Evolutionary conservation across 768 basidiomycete genomes (phyloP).

Genomic region (Auriculariales sp.): DNA sequence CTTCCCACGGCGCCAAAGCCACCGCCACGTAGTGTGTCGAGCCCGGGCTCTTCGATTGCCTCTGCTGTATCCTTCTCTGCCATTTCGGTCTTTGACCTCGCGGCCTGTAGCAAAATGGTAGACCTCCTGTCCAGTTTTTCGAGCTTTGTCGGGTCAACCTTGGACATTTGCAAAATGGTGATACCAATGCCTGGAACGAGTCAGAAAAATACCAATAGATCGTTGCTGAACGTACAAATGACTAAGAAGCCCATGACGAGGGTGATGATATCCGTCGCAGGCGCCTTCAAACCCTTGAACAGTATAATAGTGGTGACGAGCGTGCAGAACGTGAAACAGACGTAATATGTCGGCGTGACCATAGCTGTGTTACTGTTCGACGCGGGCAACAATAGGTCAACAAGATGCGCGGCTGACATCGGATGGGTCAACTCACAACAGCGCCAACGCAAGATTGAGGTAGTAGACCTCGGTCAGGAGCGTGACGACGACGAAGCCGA

Average conservation of each 20-base stretch:
- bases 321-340: conserved; percentile 74
- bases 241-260: conserved; percentile 85
- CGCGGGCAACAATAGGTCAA: no score
- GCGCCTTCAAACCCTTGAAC: conserved; percentile 77
- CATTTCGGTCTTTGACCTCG: conserved; percentile 51
- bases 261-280: conserved; percentile 68
- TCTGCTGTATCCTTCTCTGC: conserved; percentile 52
- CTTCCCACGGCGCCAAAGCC: conserved; percentile 85
- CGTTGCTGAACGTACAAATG: conserved; percentile 34
- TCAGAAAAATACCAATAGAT: neutral
- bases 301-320: conserved; percentile 78
- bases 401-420: no score
- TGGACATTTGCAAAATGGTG: conserved; percentile 88
- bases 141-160: conserved; percentile 75
- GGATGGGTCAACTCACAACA: conserved; percentile 93
- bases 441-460: conserved; percentile 86
- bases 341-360: conserved; percentile 84
- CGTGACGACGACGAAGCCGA: conserved; percentile 72
- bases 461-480: conserved; percentile 86
- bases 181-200: conserved; percentile 50
- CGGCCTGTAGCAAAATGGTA: conserved; percentile 83
- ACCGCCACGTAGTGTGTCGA: conserved; percentile 82
- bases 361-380: no score
- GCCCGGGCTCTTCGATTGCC: conserved; percentile 77
- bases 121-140: conserved; percentile 73